These are phyloP conservation scores for Cucumis melo DNA, from an alignment of 306 rosid species.

Conservation along the genomic window DNA sequence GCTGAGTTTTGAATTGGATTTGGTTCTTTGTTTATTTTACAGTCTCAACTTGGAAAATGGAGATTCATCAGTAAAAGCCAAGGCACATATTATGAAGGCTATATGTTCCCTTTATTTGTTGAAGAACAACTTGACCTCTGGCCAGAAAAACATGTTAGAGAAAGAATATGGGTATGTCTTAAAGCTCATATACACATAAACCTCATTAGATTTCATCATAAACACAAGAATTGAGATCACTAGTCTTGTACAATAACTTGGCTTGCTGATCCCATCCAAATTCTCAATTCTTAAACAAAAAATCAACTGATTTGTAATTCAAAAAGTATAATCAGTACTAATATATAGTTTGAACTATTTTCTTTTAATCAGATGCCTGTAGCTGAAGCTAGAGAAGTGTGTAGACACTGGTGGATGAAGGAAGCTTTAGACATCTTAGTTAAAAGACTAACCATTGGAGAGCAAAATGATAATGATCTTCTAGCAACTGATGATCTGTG, in stretches of 20 bases:
- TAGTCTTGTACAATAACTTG: background rate
- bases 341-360: background rate
- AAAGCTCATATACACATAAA: background rate
- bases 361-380: conserved; percentile 42
- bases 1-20: background rate
- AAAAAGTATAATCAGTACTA: background rate
- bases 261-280: background rate
- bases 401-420: conserved; percentile 98
- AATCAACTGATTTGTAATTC: background rate
- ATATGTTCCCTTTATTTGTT: conserved; percentile 85
- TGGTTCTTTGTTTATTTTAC: background rate
- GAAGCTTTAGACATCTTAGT: conserved; percentile 86
- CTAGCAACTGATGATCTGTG: conserved; percentile 16
- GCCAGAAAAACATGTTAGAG: conserved; percentile 72
- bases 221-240: background rate
- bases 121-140: conserved; percentile 79
- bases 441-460: conserved; percentile 27
- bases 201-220: background rate
- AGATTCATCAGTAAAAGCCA: conserved; percentile 76
- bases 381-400: conserved; percentile 64
- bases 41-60: conserved; percentile 87
- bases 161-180: conserved; percentile 65
- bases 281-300: background rate
- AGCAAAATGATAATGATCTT: conserved; percentile 7
- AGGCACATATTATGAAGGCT: conserved; percentile 76